Evolutionary conservation across 2,329 filamentous ascomycete genomes (phyloP).

Genomic region (Mollisia scopiformis): DNA sequence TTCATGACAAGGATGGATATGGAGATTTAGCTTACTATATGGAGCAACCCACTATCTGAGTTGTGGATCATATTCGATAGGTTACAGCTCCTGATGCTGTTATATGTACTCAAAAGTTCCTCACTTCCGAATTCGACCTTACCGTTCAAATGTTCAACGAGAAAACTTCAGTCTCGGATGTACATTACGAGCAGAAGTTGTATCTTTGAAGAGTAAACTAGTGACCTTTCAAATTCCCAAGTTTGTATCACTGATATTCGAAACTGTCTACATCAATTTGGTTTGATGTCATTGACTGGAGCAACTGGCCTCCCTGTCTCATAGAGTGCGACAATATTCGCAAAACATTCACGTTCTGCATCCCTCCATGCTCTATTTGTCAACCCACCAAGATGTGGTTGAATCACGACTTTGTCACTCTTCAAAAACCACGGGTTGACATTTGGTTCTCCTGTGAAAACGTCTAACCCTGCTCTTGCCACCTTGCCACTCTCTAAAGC

Average conservation of each 20-base stretch:
- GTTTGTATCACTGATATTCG: too few relatives aligned
- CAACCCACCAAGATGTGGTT: slow-evolving; percentile 64
- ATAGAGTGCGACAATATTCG: slow-evolving; percentile 16
- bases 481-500: slow-evolving; percentile 73
- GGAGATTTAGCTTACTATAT: not conserved
- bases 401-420: slow-evolving; percentile 63
- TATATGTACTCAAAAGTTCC: too few relatives aligned
- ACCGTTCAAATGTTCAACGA: too few relatives aligned
- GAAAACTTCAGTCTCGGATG: too few relatives aligned
- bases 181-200: too few relatives aligned
- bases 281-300: slow-evolving; percentile 19
- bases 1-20: not conserved
- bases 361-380: slow-evolving; percentile 13
- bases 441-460: slow-evolving; percentile 77
- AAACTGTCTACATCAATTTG: too few relatives aligned
- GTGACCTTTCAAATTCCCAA: too few relatives aligned
- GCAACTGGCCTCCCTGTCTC: slow-evolving; percentile 16
- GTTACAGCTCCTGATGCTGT: too few relatives aligned
- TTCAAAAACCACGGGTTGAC: slow-evolving; percentile 62
- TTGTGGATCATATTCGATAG: too few relatives aligned
- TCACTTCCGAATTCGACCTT: too few relatives aligned
- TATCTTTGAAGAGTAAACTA: not conserved
- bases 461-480: slow-evolving; percentile 73
- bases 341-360: slow-evolving; percentile 19
- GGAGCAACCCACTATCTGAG: too few relatives aligned